phyloP scores from a whole-genome alignment of 2,329 filamentous ascomycete species.

The Claviceps sp. region DNA sequence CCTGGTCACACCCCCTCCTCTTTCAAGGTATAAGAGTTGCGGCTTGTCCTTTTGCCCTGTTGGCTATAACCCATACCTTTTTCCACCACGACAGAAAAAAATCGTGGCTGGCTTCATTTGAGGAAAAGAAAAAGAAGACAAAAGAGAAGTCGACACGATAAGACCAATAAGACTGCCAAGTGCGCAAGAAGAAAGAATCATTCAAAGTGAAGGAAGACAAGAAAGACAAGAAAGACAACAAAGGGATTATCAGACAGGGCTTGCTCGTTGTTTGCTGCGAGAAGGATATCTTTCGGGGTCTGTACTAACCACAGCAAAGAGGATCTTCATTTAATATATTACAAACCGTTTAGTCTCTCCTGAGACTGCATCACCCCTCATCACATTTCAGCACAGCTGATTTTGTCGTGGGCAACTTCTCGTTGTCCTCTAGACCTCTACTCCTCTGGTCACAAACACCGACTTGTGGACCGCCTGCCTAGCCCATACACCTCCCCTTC shows the following conservation, averaged over 20 bases:
- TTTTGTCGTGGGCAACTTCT: no score
- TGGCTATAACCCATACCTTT: no score
- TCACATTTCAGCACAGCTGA: no score
- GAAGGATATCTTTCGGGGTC: no score
- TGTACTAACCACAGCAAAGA: no score
- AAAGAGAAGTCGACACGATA: no score
- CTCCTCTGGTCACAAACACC: no score
- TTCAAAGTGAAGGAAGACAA: background rate
- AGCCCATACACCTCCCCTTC: background rate
- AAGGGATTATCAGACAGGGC: background rate
- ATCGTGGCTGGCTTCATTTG: no score
- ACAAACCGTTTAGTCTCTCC: background rate
- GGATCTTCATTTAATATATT: slow-evolving; percentile 2
- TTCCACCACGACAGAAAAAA: background rate
- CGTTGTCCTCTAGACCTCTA: no score
- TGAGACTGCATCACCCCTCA: no score
- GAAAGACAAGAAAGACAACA: background rate
- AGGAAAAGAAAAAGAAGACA: background rate
- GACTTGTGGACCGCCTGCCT: background rate
- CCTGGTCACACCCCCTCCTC: background rate
- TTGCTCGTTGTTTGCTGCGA: background rate
- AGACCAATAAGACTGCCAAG: no score
- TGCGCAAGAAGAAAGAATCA: no score
- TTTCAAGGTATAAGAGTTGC: background rate
- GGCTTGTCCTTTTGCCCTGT: background rate